These are phyloP conservation scores for Fusarium hainanense DNA, from an alignment of 2,329 filamentous ascomycete species.

Conservation along the genomic window DNA sequence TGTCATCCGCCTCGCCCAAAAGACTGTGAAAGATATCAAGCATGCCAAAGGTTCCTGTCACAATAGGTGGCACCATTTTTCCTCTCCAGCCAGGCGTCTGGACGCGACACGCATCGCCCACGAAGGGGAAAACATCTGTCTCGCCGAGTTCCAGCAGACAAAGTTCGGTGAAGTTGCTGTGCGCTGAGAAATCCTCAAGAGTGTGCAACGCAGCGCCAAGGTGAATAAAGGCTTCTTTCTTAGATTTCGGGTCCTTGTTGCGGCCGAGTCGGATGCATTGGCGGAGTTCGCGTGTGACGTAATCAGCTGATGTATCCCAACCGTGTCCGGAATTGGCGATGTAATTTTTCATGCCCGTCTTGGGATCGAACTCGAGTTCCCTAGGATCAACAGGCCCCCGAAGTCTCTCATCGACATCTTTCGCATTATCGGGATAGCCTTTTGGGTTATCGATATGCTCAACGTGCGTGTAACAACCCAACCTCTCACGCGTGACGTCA, in stretches of 20 bases:
- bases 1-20: conserved; percentile 61
- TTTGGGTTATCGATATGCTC: conserved; percentile 78
- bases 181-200: conserved; percentile 72
- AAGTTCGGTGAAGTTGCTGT: conserved; percentile 82
- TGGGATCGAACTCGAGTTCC: conserved; percentile 75
- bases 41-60: conserved; percentile 67
- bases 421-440: conserved; percentile 78
- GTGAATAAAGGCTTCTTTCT: conserved; percentile 49
- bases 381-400: conserved; percentile 53
- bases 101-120: conserved; percentile 43
- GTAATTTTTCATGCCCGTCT: conserved; percentile 95
- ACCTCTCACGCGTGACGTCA: conserved; percentile 79
- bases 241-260: conserved; percentile 24
- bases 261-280: conserved; percentile 78
- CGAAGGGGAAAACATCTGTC: conserved; percentile 69
- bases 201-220: conserved; percentile 78
- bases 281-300: conserved; percentile 75
- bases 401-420: conserved; percentile 74
- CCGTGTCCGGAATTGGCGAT: conserved; percentile 80
- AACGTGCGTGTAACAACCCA: conserved; percentile 82
- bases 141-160: conserved; percentile 76
- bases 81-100: conserved; percentile 63
- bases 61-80: conserved; percentile 73
- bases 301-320: conserved; percentile 88
- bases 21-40: conserved; percentile 79